These are phyloP conservation scores for Sisymbrium altissimum DNA, from an alignment of 345 rosid species.

Conservation along the genomic window DNA sequence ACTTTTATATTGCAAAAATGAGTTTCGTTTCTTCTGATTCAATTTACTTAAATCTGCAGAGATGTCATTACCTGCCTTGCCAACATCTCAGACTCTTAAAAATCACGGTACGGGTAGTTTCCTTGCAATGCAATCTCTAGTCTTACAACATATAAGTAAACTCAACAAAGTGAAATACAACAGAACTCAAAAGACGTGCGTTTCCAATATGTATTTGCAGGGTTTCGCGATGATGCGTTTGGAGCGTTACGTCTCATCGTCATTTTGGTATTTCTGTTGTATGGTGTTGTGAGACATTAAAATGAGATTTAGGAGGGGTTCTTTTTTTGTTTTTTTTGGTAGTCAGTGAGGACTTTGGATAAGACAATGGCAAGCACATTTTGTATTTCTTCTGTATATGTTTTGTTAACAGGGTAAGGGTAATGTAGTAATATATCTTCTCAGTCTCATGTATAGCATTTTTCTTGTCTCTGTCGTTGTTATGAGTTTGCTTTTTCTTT, in stretches of 20 bases:
- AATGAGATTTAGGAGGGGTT: conserved; percentile 21
- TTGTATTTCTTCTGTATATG: conserved; percentile 28
- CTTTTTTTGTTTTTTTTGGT: conserved; percentile 3
- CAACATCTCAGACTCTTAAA: conserved; percentile 69
- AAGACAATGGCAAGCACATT: conserved; percentile 16
- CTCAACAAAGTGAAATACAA: neutral
- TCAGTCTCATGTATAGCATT: conserved; percentile 26
- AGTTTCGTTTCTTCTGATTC: conserved; percentile 1
- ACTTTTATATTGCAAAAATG: neutral
- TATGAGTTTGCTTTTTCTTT: neutral
- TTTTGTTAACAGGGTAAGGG: conserved; percentile 17
- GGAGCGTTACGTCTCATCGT: conserved; percentile 47
- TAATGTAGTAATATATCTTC: conserved; percentile 24
- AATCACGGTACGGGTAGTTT: conserved; percentile 48
- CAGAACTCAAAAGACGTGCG: neutral
- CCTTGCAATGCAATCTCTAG: neutral
- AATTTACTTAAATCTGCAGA: conserved; percentile 49
- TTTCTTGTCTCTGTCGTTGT: neutral
- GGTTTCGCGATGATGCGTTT: conserved; percentile 41
- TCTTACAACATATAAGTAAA: neutral
- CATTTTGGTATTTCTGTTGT: conserved; percentile 54
- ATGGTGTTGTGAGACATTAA: conserved; percentile 28
- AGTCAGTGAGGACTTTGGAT: conserved; percentile 31
- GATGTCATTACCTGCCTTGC: conserved; percentile 96
- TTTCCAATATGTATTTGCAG: conserved; percentile 42